Base-by-base conservation (phyloP, 164 flowering plant genomes). In the Sedum album region DNA sequence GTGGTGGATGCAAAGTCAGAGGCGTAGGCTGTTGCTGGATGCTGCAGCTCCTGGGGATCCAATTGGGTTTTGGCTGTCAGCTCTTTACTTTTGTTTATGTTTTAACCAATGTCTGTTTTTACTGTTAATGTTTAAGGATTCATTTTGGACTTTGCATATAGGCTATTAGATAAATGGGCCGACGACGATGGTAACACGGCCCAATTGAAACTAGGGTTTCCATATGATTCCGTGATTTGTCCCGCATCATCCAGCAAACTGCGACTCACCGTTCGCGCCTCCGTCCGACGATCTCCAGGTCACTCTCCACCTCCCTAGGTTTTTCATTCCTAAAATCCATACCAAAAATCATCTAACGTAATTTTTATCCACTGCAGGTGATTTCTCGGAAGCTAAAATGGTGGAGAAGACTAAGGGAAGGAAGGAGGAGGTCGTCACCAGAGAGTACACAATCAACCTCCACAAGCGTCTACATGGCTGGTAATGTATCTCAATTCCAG, bases 341-440 rank as follows among this genome's bases (percentile, higher is more conserved):
- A 5, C 26, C 25, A 20, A 4, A 39, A 39, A 39, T 39, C 6
- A 3, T 49, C 55, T 49, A 17, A 49, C 55, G 9, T 20, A 18
- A 4, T n/a, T 46, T 39, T 1, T 5, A 6, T 49, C 7, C 21
- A 49, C 20, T 49, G 23, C 26, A 49, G 55, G 25, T n/a, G 6
- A 18, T 20, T 49, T 48, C 53, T 1, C 6, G 23, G 60, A 6
- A 53, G 31, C 60, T 5, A 55, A 26, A 26, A 55, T 55, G 60
- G 31, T 26, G 31, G 60, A 26, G 60, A 55, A 26, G 31, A 55
- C 30, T 0, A 55, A 55, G 60, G 60, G 60, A 13, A 55, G 60
- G 60, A 55, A 55, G 60, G 60, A 55, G 31, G 60, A 55, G 60
- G 60, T 55, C 9, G 60, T 55, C 60, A 55, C 31, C 30, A 55